A percentile compares a stretch with the other conserved stretches of the same genome.
These are phyloP conservation scores for Albugo laibachii DNA, from an alignment of 352 stramenopile genomes.

Conservation along the genomic window DNA sequence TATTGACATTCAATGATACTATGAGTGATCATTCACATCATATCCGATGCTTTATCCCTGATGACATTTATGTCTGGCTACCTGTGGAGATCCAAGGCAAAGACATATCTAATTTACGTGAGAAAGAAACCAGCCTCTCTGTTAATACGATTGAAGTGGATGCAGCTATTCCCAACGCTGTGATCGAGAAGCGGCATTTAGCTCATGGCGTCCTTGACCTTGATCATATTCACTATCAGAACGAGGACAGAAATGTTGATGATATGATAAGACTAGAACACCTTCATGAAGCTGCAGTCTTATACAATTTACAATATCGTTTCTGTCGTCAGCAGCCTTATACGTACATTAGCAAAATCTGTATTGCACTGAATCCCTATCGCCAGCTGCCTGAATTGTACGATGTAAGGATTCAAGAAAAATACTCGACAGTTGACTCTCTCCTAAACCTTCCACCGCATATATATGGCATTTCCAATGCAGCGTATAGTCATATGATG, in stretches of 20 bases:
- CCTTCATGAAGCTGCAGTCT: conserved; percentile 77
- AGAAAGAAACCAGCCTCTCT: too few species aligned
- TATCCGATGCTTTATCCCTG: conserved; percentile 66
- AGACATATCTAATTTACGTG: conserved; percentile 12
- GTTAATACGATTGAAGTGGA: too few species aligned
- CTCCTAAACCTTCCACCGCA: conserved; percentile 19
- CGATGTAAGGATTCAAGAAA: conserved; percentile 34
- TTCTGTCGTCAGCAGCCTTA: conserved; percentile 83
- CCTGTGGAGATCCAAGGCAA: conserved; percentile 50
- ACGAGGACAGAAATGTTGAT: conserved; percentile 53
- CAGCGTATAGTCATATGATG: conserved; percentile 49
- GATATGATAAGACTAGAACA: conserved; percentile 80
- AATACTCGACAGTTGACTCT: conserved; percentile 21
- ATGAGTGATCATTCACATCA: neutral
- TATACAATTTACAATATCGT: conserved; percentile 81
- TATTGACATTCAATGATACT: neutral
- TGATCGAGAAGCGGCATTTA: conserved; percentile 9
- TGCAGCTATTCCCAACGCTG: too few species aligned
- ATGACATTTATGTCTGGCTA: conserved; percentile 59
- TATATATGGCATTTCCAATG: conserved; percentile 51
- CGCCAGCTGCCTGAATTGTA: conserved; percentile 80
- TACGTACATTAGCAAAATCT: conserved; percentile 92
- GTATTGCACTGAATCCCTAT: conserved; percentile 95
- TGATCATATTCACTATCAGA: conserved; percentile 45
- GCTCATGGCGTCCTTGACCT: conserved; percentile 6